Percentiles rank a stretch among this genome's conserved stretches.
Conservation (phyloP, 2,329 filamentous ascomycete genomes). For the Byssoonygena ceratinophila region DNA sequence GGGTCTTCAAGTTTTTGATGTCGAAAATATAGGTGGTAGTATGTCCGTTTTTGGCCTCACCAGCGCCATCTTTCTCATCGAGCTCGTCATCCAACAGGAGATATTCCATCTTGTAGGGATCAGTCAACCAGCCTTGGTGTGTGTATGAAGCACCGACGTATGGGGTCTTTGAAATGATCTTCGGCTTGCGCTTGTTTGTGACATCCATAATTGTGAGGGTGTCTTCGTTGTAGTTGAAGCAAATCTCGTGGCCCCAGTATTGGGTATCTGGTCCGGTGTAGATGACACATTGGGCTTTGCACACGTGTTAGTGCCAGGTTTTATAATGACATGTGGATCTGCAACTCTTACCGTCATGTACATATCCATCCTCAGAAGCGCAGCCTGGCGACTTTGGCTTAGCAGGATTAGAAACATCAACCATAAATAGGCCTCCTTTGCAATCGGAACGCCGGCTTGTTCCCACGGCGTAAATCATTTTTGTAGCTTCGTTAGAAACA, state of each 20-base stretch:
- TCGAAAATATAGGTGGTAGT: conserved; percentile 46
- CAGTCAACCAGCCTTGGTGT: conserved; percentile 48
- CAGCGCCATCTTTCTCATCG: conserved; percentile 38
- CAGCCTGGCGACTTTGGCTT: conserved; percentile 47
- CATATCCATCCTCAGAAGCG: conserved; percentile 47
- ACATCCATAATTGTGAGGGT: conserved; percentile 21
- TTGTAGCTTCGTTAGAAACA: conserved; percentile 37
- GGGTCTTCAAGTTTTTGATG: conserved; percentile 36
- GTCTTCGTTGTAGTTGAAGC: conserved; percentile 46
- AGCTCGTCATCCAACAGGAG: conserved; percentile 46
- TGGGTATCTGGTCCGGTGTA: conserved; percentile 44
- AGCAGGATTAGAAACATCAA: conserved; percentile 45
- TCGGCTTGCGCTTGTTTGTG: conserved; percentile 20
- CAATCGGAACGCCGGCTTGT: conserved; percentile 39
- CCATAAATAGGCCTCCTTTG: conserved; percentile 48
- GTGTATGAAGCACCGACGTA: conserved; percentile 51
- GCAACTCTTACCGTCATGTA: conserved; percentile 41
- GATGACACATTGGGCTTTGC: conserved; percentile 44
- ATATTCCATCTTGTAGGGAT: conserved; percentile 37
- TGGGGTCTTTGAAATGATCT: conserved; percentile 43
- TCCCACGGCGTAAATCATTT: conserved; percentile 41
- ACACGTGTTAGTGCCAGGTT: neutral
- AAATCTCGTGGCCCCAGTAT: conserved; percentile 44
- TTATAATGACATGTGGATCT: neutral
- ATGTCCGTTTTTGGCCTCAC: conserved; percentile 35